phyloP scores from a whole-genome alignment of 176 grass and related monocot species.

The Sorghum bicolor region Sorghum_bicolor_NCBIv3 NC_012870.2:71183501-71184000 shows the following conservation, averaged over 20 bases:
- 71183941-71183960: constrained; percentile 48
- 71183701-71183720: constrained; percentile 60
- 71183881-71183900: constrained; percentile 81
- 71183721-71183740: constrained; percentile 80
- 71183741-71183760: constrained; percentile 77
- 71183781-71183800: constrained; percentile 71
- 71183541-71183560: constrained; percentile 71
- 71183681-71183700: constrained; percentile 78
- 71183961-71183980: constrained; percentile 71
- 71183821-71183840: constrained; percentile 60
- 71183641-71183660: constrained; percentile 72
- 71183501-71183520: constrained; percentile 82
- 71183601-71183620: constrained; percentile 80
- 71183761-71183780: constrained; percentile 70
- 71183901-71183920: constrained; percentile 63
- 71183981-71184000: constrained; percentile 74
- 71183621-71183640: constrained; percentile 66
- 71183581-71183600: constrained; percentile 73
- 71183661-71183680: constrained; percentile 91
- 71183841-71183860: constrained; percentile 62
- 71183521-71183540: constrained; percentile 87
- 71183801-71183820: constrained; percentile 85
- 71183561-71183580: constrained; percentile 77
- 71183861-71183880: constrained; percentile 74
- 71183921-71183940: constrained; percentile 57